phyloP scores from a whole-genome alignment of 768 basidiomycete species.

The Kwoniella sp. region DNA sequence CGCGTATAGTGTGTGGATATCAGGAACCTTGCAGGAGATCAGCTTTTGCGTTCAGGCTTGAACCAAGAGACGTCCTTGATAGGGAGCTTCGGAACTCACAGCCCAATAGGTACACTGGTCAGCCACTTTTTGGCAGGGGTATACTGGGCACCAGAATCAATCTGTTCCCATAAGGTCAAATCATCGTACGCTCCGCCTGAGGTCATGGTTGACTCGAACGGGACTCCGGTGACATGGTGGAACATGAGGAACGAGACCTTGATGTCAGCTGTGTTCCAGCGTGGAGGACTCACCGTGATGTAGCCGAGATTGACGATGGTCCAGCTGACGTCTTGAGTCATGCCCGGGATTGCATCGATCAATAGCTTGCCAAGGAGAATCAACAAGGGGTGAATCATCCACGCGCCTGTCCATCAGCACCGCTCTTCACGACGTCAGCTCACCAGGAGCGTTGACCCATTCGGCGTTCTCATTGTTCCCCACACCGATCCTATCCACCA shows the following conservation, averaged over 20 bases:
- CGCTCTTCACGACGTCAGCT: conserved; percentile 13
- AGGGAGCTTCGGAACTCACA: conserved; percentile 61
- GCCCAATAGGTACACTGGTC: conserved; percentile 74
- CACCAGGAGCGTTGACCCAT: conserved; percentile 51
- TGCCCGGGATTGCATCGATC: conserved; percentile 88
- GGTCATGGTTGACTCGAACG: conserved; percentile 64
- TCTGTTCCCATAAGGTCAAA: conserved; percentile 98
- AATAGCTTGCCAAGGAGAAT: conserved; percentile 85
- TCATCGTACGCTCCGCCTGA: conserved; percentile 90
- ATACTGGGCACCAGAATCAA: conserved; percentile 96
- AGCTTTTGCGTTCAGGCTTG: too few species aligned
- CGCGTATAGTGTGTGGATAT: conserved; percentile 97
- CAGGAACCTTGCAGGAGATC: conserved; percentile 75
- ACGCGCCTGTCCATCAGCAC: conserved; percentile 64
- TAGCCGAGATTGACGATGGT: conserved; percentile 87
- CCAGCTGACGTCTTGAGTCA: conserved; percentile 93
- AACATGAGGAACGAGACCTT: conserved; percentile 98
- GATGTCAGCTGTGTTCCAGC: neutral
- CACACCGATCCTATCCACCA: conserved; percentile 47
- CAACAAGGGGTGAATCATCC: conserved; percentile 94
- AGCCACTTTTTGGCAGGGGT: conserved; percentile 98
- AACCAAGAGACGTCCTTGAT: neutral
- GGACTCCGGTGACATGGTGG: conserved; percentile 95
- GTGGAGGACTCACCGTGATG: conserved; percentile 66
- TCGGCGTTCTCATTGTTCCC: conserved; percentile 50